Conservation (phyloP, 208 protist species). For the Trypanosomatidae sp. region DNA sequence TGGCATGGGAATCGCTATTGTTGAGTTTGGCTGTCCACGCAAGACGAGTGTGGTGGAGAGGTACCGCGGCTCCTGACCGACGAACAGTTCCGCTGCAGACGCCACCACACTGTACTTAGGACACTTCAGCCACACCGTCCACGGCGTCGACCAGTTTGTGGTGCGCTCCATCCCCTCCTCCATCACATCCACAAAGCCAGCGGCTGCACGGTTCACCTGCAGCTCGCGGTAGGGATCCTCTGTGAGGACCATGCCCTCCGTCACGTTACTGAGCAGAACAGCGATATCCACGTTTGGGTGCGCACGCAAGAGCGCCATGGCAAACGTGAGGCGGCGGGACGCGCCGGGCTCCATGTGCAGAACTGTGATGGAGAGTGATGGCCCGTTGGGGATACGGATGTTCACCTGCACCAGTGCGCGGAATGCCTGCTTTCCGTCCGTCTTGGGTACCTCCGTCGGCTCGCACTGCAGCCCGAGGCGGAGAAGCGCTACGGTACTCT, state of each 20-base stretch:
- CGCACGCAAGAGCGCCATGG: conserved; percentile 39
- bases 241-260: conserved; percentile 35
- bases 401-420: conserved; percentile 51
- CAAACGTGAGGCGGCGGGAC: conserved; percentile 37
- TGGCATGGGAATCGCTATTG: conserved; percentile 84
- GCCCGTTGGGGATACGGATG: conserved; percentile 32
- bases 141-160: conserved; percentile 36
- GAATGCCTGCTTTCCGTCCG: conserved; percentile 43
- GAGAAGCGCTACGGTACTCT: conserved; percentile 60
- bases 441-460: conserved; percentile 44
- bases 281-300: conserved; percentile 38
- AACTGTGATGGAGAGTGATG: conserved; percentile 45
- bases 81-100: conserved; percentile 36
- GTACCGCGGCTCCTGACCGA: conserved; percentile 40
- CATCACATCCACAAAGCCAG: conserved; percentile 68
- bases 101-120: conserved; percentile 50
- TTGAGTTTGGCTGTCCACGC: conserved; percentile 31
- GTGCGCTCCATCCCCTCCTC: conserved; percentile 61
- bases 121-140: conserved; percentile 74
- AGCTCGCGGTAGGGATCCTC: conserved; percentile 55
- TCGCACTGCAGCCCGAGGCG: conserved; percentile 63
- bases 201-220: conserved; percentile 33
- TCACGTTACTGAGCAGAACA: conserved; percentile 65
- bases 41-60: conserved; percentile 39
- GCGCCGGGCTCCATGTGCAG: conserved; percentile 54